Evolutionary conservation across 78 protist genomes (phyloP).

Genomic region (Dictyostelium intermedium): DNA sequence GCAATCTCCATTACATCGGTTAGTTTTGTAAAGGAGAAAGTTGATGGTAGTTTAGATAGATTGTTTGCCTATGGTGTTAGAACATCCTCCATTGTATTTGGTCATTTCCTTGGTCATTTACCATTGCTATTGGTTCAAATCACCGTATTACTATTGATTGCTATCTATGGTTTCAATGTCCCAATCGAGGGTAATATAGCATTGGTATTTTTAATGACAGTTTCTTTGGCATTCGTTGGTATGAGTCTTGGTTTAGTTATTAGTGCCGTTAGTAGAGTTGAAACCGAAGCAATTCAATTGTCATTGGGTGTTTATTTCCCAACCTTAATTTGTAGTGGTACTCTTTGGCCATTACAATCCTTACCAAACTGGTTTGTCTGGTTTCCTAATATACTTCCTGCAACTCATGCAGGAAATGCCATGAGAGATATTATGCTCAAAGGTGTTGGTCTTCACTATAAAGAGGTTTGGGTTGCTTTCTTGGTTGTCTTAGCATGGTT

Average conservation of each 20-base stretch:
- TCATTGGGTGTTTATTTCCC: conserved; percentile 74
- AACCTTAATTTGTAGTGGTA: conserved; percentile 59
- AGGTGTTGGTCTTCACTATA: conserved; percentile 11
- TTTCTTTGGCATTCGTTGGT: conserved; percentile 19
- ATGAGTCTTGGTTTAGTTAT: conserved; percentile 50
- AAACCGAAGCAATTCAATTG: conserved; percentile 73
- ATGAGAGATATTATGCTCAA: conserved; percentile 63
- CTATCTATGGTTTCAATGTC: conserved; percentile 21
- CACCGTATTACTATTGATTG: conserved; percentile 10
- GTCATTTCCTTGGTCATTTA: conserved; percentile 34
- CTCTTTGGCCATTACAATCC: conserved; percentile 41
- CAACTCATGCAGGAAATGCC: conserved; percentile 57
- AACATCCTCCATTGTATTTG: conserved; percentile 2
- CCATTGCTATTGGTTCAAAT: conserved; percentile 39
- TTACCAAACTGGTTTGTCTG: conserved; percentile 55
- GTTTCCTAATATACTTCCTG: conserved; percentile 44
- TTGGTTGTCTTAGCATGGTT: not conserved
- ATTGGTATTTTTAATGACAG: conserved; percentile 22
- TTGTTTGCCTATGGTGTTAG: conserved; percentile 39
- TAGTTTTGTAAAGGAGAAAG: conserved; percentile 41
- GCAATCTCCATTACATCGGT: conserved; percentile 27
- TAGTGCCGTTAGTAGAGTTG: conserved; percentile 11
- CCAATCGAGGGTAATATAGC: conserved; percentile 48
- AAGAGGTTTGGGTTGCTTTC: conserved; percentile 9
- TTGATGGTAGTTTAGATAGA: conserved; percentile 71